Evolutionary conservation across 768 basidiomycete genomes (phyloP).

Genomic region (Boletus patriciae): DNA sequence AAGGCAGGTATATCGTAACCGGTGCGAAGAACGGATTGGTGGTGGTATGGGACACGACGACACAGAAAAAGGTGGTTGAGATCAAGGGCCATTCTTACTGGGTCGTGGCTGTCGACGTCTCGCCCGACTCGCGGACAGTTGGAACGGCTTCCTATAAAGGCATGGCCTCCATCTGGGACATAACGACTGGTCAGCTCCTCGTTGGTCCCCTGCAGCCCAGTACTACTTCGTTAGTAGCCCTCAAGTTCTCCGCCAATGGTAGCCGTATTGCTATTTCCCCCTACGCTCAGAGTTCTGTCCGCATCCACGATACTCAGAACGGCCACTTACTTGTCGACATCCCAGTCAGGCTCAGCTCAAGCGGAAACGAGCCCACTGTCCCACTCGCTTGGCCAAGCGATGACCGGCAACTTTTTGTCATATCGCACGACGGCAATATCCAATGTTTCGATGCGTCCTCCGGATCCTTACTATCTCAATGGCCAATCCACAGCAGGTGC

Average conservation of each 20-base stretch:
- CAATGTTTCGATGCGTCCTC: constrained; percentile 12
- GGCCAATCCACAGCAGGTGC: constrained; percentile 6
- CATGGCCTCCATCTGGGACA: constrained; percentile 14
- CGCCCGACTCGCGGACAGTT: constrained; percentile 10
- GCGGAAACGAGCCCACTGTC: constrained; percentile 12
- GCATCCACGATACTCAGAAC: constrained; percentile 7
- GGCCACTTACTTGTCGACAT: constrained; percentile 10
- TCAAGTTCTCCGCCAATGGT: constrained; percentile 15
- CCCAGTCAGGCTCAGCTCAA: constrained; percentile 11
- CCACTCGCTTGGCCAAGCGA: constrained; percentile 21
- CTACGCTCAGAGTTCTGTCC: constrained; percentile 9
- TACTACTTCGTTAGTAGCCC: constrained; percentile 3
- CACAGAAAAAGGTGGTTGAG: constrained; percentile 3
- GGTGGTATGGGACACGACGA: constrained; percentile 8
- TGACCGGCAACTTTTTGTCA: constrained; percentile 9
- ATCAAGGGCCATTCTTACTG: constrained; percentile 12
- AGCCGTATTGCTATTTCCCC: constrained; percentile 4
- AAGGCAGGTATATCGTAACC: constrained; percentile 11
- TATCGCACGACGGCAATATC: constrained; percentile 10
- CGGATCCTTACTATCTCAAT: constrained; percentile 10
- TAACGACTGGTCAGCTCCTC: constrained; percentile 10
- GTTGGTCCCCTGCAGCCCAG: constrained; percentile 5
- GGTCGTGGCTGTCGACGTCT: constrained; percentile 16
- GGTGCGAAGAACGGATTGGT: constrained; percentile 15
- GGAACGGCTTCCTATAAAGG: constrained; percentile 15